phyloP scores from a whole-genome alignment of 1,139 yeast genomes.

The Nadsonia commutata region DNA sequence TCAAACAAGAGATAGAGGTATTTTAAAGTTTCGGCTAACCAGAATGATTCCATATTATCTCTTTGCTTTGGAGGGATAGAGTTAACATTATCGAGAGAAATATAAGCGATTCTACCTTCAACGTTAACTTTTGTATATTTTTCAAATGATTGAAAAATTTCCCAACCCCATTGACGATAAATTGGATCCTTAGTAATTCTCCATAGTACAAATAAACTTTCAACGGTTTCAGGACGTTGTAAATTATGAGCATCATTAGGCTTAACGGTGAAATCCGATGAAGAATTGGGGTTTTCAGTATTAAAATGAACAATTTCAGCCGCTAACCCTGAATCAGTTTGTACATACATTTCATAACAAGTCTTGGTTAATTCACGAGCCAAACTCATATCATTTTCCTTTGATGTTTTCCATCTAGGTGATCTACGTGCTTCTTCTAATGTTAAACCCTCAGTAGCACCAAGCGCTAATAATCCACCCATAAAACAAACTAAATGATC shows the following conservation, averaged over 20 bases:
- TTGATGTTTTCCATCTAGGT: conserved; percentile 29
- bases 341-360: conserved; percentile 75
- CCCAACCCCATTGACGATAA: conserved; percentile 85
- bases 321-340: conserved; percentile 57
- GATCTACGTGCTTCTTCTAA: conserved; percentile 13
- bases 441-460: conserved; percentile 65
- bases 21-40: conserved; percentile 90
- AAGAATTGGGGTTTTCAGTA: conserved; percentile 18
- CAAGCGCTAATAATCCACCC: conserved; percentile 81
- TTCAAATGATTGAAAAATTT: conserved; percentile 60
- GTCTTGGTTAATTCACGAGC: conserved; percentile 69
- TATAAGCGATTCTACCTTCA: conserved; percentile 47
- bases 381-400: conserved; percentile 45
- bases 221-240: conserved; percentile 92
- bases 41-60: conserved; percentile 83
- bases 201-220: conserved; percentile 68
- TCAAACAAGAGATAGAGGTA: conserved; percentile 72
- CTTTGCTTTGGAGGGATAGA: conserved; percentile 32
- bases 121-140: conserved; percentile 42
- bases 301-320: conserved; percentile 86
- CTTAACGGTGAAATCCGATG: conserved; percentile 51
- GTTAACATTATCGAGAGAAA: conserved; percentile 47
- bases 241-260: conserved; percentile 64
- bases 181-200: conserved; percentile 68
- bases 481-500: conserved; percentile 88